Base-by-base conservation (phyloP, 768 basidiomycete species). In the Tulasnella sp. region DNA sequence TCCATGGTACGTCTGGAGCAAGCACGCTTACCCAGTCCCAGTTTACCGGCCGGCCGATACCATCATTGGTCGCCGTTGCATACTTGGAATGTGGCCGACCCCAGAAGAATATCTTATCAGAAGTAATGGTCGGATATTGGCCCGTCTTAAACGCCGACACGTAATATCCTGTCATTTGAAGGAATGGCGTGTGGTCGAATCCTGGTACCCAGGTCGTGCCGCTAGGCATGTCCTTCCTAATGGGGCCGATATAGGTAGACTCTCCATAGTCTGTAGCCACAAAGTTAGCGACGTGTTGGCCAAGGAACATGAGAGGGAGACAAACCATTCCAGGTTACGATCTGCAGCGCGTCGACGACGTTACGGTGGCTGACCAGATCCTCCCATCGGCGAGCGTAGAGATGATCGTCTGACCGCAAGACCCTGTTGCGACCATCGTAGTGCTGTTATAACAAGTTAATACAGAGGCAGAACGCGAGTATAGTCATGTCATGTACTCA, bases 121-220 rank as follows among this genome's bases (percentile, higher is more conserved):
- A 86, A 1, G 85, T 86, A 77, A 91, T 88, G 8, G 85, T 79
- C 4, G 90, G 90, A 77, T 88, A 91, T 0, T 79, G 79, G 3
- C 91, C 91, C 3, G 88, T 90, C 83, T 91, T 90, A 85, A 87
- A 91, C 1, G 88, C 87, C 3, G 80, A 81, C 45, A 86, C 85
- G 80, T 88, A 90, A 81, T 88, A 89, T 7, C 81, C 64, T 75
- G 72, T 73, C 52, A 72, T 72, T 29, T 45, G 14, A 9, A 79
- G 74, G 37, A 76, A 70, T 14, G 38, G 81, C 25, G 81, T 79
- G 78, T 86, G 85, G 58, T 84, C 82, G 75, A 88, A 90, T 0
- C 90, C 90, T 79, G 89, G 81, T 22, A 90, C 89, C 91, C 91
- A 92, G 15, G 87, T 86, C 78, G 91, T 85, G 15, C 90, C 91